Conservation (phyloP, 2,329 filamentous ascomycete genomes). For the Bipolaris oryzae region DNA sequence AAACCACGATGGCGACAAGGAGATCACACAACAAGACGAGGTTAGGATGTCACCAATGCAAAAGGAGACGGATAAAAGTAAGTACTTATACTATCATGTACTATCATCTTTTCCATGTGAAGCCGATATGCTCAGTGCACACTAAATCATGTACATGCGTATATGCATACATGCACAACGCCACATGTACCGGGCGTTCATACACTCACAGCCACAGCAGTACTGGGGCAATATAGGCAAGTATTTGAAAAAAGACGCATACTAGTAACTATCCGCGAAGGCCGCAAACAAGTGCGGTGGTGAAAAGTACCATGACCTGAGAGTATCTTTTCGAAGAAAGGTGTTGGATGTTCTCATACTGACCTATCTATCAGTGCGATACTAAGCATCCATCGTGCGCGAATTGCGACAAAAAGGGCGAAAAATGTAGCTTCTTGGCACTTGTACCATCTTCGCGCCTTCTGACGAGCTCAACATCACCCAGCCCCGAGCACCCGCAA, state of each 20-base stretch:
- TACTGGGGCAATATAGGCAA: neutral
- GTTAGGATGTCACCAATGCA: slow-evolving; percentile 44
- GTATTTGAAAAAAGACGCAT: neutral
- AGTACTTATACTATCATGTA: slow-evolving; percentile 1
- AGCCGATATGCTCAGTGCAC: neutral
- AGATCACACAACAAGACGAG: slow-evolving; percentile 46
- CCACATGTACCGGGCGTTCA: neutral
- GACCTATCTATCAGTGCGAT: slow-evolving; percentile 38
- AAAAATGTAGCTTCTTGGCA: slow-evolving; percentile 43
- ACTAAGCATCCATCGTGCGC: slow-evolving; percentile 39
- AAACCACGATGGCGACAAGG: slow-evolving; percentile 35
- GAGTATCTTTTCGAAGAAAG: slow-evolving; percentile 33
- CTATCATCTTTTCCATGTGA: neutral
- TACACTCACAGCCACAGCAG: neutral
- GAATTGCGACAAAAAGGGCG: slow-evolving; percentile 42
- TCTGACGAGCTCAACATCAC: slow-evolving; percentile 19
- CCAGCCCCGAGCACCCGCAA: slow-evolving; percentile 8
- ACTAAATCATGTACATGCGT: neutral
- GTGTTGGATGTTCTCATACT: slow-evolving; percentile 8
- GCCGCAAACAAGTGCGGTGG: neutral
- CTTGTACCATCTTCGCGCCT: slow-evolving; percentile 42
- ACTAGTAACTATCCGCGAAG: neutral
- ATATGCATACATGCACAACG: neutral
- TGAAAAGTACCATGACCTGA: neutral
- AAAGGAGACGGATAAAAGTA: slow-evolving; percentile 46